These are phyloP conservation scores for Endogone sp. DNA, from an alignment of 192 early-diverging fungal genomes.

Conservation along the genomic window DNA sequence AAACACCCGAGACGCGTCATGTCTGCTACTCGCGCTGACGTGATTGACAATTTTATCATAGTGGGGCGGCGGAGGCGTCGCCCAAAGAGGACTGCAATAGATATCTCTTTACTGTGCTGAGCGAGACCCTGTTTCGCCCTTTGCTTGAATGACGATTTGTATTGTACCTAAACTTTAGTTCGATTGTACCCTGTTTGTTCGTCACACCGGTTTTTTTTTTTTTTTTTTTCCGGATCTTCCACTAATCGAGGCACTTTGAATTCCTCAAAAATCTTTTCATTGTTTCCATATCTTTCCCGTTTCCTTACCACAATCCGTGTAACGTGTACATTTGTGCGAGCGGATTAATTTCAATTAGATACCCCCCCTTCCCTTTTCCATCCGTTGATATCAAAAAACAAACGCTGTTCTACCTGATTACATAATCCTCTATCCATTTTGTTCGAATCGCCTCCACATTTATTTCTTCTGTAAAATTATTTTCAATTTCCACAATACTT, in stretches of 20 bases:
- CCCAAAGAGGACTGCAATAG: neutral
- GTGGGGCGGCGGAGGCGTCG: neutral
- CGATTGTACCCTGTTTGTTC: too few species aligned
- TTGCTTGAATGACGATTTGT: too few species aligned
- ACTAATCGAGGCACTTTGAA: too few species aligned
- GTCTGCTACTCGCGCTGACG: neutral
- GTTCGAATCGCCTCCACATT: slow-evolving; percentile 4
- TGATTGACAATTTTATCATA: neutral
- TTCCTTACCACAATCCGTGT: neutral
- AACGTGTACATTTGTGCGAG: neutral
- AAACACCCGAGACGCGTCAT: neutral
- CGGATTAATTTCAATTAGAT: slow-evolving; percentile 2
- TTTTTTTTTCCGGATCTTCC: too few species aligned
- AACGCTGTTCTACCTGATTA: neutral
- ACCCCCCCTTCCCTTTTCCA: neutral
- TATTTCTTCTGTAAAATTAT: neutral
- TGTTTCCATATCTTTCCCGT: neutral
- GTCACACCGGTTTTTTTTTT: too few species aligned
- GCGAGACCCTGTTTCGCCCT: too few species aligned
- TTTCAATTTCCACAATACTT: slow-evolving; percentile 6
- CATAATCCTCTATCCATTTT: neutral
- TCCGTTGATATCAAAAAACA: neutral
- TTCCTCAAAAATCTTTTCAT: neutral
- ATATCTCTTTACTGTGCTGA: neutral
- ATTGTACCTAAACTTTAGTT: too few species aligned